Evolutionary conservation across 169 alveolate genomes (phyloP), one percentile per base, ranked within the genome.

Genomic region (Eimeria sp.): DNA sequence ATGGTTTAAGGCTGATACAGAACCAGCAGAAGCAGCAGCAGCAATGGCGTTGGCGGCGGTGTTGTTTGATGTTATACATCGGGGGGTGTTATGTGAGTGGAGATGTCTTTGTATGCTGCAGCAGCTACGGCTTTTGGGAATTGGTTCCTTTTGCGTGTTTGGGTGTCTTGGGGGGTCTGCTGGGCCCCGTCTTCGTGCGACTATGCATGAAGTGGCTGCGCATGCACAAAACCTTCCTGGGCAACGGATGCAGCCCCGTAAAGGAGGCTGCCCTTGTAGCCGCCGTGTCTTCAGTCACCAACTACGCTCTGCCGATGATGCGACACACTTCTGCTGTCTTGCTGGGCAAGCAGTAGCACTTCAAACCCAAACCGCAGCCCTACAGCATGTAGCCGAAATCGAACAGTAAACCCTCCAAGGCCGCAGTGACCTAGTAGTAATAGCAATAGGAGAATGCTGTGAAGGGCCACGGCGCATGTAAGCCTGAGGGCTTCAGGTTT

Each of bases 121-220:
- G 91, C 49, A 82, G 95, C 16, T 95, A 54, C 83, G 95, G 94
- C 6, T 51, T 82, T 58, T 40, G 89, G 57, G 96, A 89, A 67
- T 58, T 90, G 25, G 20, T 95, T 40, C 96, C 96, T 25, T 95
- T 95, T 51, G 95, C 96, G 16, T 49, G 87, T n/a, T 61, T 95
- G 30, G 97, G 97, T 2, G 57, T 95, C 10, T 16, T 95, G n/a
- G 97, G 97, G 27, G 97, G 97, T 4, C 30, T 95, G 43, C 82
- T 95, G 47, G 97, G 97, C 92, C 90, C 97, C 14, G 95, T 61
- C 61, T 95, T 95, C 65, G 86, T 95, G 51, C 82, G 89, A 34
- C 90, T 95, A n/a, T 61, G 86, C 61, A 90, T 95, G 61, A 67
- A 45, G 34, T 92, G 96, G 96, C 58, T 72, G 87, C 76, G 83